phyloP scores from a whole-genome alignment of 1,139 yeast genomes.

The Pichia sp. region DNA sequence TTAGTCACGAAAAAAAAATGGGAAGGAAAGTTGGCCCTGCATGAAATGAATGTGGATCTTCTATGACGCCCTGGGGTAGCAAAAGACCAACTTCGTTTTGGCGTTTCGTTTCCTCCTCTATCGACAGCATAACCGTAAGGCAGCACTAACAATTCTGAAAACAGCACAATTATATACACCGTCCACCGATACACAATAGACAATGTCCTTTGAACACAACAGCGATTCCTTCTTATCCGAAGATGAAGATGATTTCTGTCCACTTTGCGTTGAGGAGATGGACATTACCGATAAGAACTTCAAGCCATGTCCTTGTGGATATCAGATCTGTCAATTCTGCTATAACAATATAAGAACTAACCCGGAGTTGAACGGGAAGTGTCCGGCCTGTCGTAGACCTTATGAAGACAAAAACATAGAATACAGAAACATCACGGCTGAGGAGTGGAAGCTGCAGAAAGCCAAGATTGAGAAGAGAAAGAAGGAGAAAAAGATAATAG shows the following conservation, averaged over 20 bases:
- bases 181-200: conserved; percentile 17
- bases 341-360: conserved; percentile 94
- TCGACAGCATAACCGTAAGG: neutral
- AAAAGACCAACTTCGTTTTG: neutral
- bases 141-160: neutral
- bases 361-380: conserved; percentile 90
- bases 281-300: conserved; percentile 93
- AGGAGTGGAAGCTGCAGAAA: conserved; percentile 77
- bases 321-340: conserved; percentile 97
- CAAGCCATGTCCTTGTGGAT: conserved; percentile 99
- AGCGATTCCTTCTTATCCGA: conserved; percentile 52
- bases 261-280: conserved; percentile 95
- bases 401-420: conserved; percentile 93
- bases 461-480: conserved; percentile 77
- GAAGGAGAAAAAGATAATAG: conserved; percentile 80
- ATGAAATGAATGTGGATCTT: neutral
- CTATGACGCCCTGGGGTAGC: neutral
- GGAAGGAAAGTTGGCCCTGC: neutral
- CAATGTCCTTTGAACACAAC: conserved; percentile 33
- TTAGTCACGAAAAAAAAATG: neutral
- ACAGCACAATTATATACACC: neutral
- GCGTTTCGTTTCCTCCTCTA: neutral
- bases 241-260: conserved; percentile 81
- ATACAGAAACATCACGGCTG: conserved; percentile 76
- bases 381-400: conserved; percentile 95